phyloP scores from a whole-genome alignment of 306 rosid genomes.

The Dryas drummondii region DNA sequence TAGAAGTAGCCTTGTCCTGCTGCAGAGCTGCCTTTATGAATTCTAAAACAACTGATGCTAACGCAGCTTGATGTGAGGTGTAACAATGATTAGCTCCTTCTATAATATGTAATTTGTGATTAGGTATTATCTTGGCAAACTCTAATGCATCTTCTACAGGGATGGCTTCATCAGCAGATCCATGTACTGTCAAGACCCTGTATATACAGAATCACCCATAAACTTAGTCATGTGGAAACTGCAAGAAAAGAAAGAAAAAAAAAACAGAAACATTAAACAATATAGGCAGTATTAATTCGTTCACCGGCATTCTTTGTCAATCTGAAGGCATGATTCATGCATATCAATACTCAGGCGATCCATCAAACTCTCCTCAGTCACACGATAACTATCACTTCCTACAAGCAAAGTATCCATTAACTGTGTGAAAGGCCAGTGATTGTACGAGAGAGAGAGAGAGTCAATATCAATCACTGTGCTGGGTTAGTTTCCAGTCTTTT shows the following conservation, averaged over 20 bases:
- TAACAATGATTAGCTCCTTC: conserved; percentile 69
- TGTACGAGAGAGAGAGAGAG: too few species aligned
- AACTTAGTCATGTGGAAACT: neutral
- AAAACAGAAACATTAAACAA: neutral
- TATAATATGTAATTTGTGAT: conserved; percentile 60
- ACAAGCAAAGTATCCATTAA: conserved; percentile 13
- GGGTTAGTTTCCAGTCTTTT: too few species aligned
- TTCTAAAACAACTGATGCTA: conserved; percentile 41
- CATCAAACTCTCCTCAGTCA: conserved; percentile 64
- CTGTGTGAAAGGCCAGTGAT: neutral
- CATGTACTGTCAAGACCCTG: conserved; percentile 80
- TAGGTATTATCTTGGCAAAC: conserved; percentile 68
- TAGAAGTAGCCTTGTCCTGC: conserved; percentile 30
- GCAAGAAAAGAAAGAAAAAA: neutral
- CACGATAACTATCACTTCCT: conserved; percentile 45
- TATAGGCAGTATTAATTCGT: neutral
- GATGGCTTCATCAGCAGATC: conserved; percentile 48
- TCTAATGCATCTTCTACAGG: conserved; percentile 61
- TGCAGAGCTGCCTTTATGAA: conserved; percentile 51
- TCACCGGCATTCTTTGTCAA: conserved; percentile 69
- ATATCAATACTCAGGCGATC: conserved; percentile 59
- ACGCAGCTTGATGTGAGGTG: conserved; percentile 49
- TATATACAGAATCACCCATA: conserved; percentile 4
- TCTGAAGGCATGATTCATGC: conserved; percentile 66
- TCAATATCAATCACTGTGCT: too few species aligned